These are phyloP conservation scores for Diaporthe australafricana DNA, from an alignment of 2,329 filamentous ascomycete species.

Conservation along the genomic window DNA sequence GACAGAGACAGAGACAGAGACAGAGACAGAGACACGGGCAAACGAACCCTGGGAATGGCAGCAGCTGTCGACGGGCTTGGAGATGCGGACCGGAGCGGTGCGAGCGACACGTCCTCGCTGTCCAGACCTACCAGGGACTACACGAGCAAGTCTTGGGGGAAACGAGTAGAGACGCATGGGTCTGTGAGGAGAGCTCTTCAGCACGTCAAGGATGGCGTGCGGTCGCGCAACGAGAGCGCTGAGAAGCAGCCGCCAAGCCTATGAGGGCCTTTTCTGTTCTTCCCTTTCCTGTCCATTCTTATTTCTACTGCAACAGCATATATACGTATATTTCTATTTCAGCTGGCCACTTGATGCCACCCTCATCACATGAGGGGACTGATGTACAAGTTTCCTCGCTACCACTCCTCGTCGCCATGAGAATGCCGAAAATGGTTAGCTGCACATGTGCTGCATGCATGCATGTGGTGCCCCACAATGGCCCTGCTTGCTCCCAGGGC, in stretches of 20 bases:
- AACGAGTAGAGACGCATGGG: neutral
- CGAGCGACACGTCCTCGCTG: conserved; percentile 8
- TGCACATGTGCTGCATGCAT: too few species aligned
- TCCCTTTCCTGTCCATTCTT: neutral
- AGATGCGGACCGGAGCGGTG: neutral
- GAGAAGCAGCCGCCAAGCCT: neutral
- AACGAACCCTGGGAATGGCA: too few species aligned
- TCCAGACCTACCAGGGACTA: neutral
- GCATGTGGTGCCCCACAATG: conserved; percentile 1
- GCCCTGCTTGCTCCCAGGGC: neutral
- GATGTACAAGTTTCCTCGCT: neutral
- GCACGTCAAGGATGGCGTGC: conserved; percentile 15
- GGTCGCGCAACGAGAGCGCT: neutral
- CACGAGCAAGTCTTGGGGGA: neutral
- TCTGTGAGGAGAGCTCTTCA: neutral
- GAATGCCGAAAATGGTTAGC: neutral
- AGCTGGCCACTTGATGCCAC: neutral
- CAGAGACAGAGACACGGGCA: too few species aligned
- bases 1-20: too few species aligned
- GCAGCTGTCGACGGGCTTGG: neutral
- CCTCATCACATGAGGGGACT: neutral
- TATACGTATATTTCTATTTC: neutral
- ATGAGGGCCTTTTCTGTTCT: neutral
- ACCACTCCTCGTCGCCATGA: neutral
- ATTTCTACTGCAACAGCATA: neutral